phyloP scores from a whole-genome alignment of 164 flowering plant species.

The Dillenia suffruticosa region DNA sequence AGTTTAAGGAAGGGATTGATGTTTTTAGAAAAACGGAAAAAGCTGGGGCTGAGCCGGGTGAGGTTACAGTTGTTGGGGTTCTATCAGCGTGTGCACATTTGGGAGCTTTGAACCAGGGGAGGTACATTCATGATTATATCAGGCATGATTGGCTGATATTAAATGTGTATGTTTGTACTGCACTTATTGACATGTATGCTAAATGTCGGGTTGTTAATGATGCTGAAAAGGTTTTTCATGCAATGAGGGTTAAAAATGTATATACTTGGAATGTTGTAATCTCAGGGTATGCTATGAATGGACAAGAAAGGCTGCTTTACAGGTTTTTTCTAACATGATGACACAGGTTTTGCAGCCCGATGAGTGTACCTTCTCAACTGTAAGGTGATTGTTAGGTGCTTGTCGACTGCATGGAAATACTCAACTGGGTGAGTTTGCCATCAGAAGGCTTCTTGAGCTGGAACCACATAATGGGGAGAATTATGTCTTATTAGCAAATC shows the following conservation, averaged over 20 bases:
- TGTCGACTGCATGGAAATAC: slow-evolving; percentile 19
- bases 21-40: slow-evolving; percentile 19
- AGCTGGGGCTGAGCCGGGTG: slow-evolving; percentile 12
- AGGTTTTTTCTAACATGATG: slow-evolving; percentile 16
- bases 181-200: slow-evolving; percentile 25
- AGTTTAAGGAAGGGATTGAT: slow-evolving; percentile 18
- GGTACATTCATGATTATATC: slow-evolving; percentile 26
- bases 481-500: slow-evolving; percentile 20
- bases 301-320: slow-evolving; percentile 20
- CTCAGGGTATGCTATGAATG: slow-evolving; percentile 25
- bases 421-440: slow-evolving; percentile 19
- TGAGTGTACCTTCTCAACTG: slow-evolving; percentile 22
- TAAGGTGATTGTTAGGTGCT: slow-evolving; percentile 30
- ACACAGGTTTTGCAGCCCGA: slow-evolving; percentile 17
- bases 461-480: slow-evolving; percentile 26
- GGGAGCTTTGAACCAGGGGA: slow-evolving; percentile 27
- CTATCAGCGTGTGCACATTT: slow-evolving; percentile 27
- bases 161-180: slow-evolving; percentile 26
- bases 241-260: slow-evolving; percentile 18
- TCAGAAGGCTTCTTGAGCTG: slow-evolving; percentile 18
- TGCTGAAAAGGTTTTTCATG: slow-evolving; percentile 17
- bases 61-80: slow-evolving; percentile 23
- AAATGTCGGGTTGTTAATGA: slow-evolving; percentile 20
- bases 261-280: slow-evolving; percentile 29
- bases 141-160: slow-evolving; percentile 8